Base-by-base conservation (phyloP, 441 rosid genomes). In the Syzygium malaccense region DNA sequence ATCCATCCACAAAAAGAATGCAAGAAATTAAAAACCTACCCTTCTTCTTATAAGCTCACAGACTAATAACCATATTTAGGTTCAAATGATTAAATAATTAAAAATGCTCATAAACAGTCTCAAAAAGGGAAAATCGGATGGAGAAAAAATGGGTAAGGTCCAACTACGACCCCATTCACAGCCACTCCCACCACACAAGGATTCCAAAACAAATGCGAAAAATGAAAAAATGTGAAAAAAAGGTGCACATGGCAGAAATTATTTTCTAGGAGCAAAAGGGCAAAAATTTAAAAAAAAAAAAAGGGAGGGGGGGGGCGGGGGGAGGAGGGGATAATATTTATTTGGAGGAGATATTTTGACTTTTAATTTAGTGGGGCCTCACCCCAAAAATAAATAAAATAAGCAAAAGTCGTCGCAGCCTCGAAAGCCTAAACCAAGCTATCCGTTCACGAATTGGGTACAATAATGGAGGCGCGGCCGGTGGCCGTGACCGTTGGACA, bases 401-500 rank as follows among this genome's bases (percentile, higher is more conserved):
- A 23, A 75, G 18, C 3, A 12, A 23, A 75, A 75, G 83, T 41
- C 83, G 83, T 75, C 83, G 51, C n/a, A 41, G 83, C n/a, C n/a
- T 75, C 53, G 83, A 75, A n/a, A 75, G 83, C 53, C 51, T 41
- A 12, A 23, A 25, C 83, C 23, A 33, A 20, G 83, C 83, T 37
- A 37, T 12, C 23, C 51, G 23, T 2, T 11, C 51, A 41, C 83
- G n/a, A 75, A 75, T 23, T 12, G 53, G 83, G 83, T 10, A 75
- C n/a, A 75, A 75, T 75, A 75, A 75, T 23, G 25, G 83, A 75
- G 83, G 83, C 83, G n/a, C 41, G 83, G 15, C 83, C 83, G 83
- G 23, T 25, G 68, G 87, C 51, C 58, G 86, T 56, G 92, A 60
- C 93, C 91, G 88, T 91, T 87, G 90, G 92, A 91, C 91, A 86